Percentiles rank a stretch among this genome's conserved stretches.
These are phyloP conservation scores for Chaetomium sp. DNA, from an alignment of 2,329 filamentous ascomycete genomes.

Conservation along the genomic window DNA sequence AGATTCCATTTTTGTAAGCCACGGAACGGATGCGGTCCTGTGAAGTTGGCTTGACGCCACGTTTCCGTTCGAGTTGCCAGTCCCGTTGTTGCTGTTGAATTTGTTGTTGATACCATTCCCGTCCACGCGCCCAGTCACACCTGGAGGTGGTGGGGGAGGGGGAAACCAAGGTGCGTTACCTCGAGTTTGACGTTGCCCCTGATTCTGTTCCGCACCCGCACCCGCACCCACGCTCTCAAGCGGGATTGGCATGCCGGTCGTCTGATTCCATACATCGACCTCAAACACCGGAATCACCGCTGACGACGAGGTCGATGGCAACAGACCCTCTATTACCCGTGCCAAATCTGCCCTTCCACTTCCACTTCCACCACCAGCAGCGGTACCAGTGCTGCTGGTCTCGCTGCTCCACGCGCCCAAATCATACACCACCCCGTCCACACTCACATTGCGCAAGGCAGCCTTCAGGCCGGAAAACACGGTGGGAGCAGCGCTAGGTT, in stretches of 20 bases:
- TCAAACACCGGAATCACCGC: conserved; percentile 11
- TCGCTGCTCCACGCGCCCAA: conserved; percentile 27
- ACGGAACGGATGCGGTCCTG: too few relatives aligned
- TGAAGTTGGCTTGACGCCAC: too few relatives aligned
- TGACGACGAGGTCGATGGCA: too few relatives aligned
- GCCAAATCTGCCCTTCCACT: not conserved
- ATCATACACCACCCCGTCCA: conserved; percentile 27
- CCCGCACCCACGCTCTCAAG: too few relatives aligned
- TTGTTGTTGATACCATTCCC: too few relatives aligned
- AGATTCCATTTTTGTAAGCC: too few relatives aligned
- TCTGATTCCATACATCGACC: conserved; percentile 10
- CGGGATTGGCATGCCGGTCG: not conserved
- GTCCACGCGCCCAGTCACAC: too few relatives aligned
- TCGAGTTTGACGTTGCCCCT: too few relatives aligned
- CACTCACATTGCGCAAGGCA: conserved; percentile 19
- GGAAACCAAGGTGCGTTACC: too few relatives aligned
- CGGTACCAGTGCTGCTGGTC: not conserved
- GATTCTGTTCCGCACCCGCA: too few relatives aligned
- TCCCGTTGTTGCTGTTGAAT: not conserved
- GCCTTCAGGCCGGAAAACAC: conserved; percentile 18
- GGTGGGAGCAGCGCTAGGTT: too few relatives aligned
- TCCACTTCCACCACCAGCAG: not conserved
- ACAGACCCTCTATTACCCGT: not conserved
- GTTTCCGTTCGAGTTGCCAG: not conserved
- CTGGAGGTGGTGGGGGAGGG: too few relatives aligned